phyloP scores from a whole-genome alignment of 495 filamentous ascomycete genomes.

The Lophiotrema nucula region DNA sequence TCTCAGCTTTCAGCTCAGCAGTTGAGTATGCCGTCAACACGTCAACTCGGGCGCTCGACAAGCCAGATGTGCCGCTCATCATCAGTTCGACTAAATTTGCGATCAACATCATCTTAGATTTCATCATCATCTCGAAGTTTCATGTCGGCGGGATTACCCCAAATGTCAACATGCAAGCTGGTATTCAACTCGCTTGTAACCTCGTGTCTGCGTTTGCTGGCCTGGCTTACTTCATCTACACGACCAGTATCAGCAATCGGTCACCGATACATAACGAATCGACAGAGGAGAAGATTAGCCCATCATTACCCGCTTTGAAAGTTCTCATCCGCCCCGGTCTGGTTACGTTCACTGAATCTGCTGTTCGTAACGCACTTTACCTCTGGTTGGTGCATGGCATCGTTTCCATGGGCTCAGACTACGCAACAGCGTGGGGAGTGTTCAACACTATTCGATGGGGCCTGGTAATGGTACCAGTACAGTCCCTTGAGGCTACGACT shows the following conservation, averaged over 20 bases:
- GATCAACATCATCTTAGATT: slow-evolving; percentile 68
- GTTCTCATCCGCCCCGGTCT: slow-evolving; percentile 56
- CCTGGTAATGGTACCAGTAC: slow-evolving; percentile 72
- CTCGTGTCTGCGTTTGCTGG: slow-evolving; percentile 57
- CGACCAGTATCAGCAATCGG: slow-evolving; percentile 30
- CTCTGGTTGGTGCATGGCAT: slow-evolving; percentile 70
- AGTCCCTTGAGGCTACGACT: slow-evolving; percentile 63
- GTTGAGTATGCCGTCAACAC: slow-evolving; percentile 62
- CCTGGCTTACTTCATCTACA: slow-evolving; percentile 58
- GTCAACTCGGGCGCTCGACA: slow-evolving; percentile 65
- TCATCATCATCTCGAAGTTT: slow-evolving; percentile 68
- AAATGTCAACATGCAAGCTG: slow-evolving; percentile 62
- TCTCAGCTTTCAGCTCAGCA: slow-evolving; percentile 60
- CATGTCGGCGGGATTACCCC: slow-evolving; percentile 57
- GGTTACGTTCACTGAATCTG: slow-evolving; percentile 62
- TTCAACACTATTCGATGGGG: slow-evolving; percentile 81
- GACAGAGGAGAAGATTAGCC: slow-evolving; percentile 19
- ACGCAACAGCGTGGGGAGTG: slow-evolving; percentile 72
- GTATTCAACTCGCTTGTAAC: slow-evolving; percentile 62
- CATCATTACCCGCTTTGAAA: slow-evolving; percentile 47
- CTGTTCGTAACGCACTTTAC: slow-evolving; percentile 67
- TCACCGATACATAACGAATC: background rate
- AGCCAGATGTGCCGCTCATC: slow-evolving; percentile 69
- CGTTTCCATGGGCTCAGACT: slow-evolving; percentile 59
- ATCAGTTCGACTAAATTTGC: slow-evolving; percentile 63